phyloP scores from a whole-genome alignment of 2,329 filamentous ascomycete species.

The Nigrospora oryzae region DNA sequence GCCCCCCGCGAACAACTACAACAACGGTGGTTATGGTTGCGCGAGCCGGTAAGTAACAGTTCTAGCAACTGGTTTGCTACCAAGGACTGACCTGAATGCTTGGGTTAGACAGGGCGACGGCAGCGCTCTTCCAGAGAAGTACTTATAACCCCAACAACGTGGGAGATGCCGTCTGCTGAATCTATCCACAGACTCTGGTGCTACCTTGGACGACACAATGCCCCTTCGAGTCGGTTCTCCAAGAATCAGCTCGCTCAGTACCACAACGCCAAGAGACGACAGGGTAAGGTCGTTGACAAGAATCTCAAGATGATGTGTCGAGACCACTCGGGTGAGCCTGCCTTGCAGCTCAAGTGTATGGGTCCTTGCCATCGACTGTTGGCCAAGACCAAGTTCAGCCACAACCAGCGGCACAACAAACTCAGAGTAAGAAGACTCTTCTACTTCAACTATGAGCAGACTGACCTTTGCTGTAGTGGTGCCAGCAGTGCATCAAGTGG shows the following conservation, averaged over 20 bases:
- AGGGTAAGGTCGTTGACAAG: constrained; percentile 8
- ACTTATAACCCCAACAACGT: neutral
- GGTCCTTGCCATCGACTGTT: constrained; percentile 22
- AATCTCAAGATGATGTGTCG: constrained; percentile 19
- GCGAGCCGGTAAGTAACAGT: too few species aligned
- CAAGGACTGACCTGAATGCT: neutral
- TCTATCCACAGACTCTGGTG: constrained; percentile 18
- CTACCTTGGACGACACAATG: constrained; percentile 19
- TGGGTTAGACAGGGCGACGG: neutral
- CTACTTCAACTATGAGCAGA: neutral
- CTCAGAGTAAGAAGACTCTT: constrained; percentile 2
- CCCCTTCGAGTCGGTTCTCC: constrained; percentile 16
- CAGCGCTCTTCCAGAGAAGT: neutral
- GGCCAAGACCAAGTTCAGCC: constrained; percentile 21
- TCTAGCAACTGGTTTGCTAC: neutral
- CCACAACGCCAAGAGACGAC: constrained; percentile 5
- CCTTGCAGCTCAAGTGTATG: constrained; percentile 13
- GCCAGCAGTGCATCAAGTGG: constrained; percentile 23
- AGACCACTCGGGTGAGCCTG: constrained; percentile 11
- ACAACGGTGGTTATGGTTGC: too few species aligned
- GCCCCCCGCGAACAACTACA: too few species aligned
- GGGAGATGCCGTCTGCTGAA: neutral
- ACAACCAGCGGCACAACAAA: constrained; percentile 17
- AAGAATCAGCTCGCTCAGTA: constrained; percentile 19
- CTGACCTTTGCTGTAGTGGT: constrained; percentile 19